phyloP scores from a whole-genome alignment of 2,329 filamentous ascomycete genomes.

The Dactylonectria macrodidyma region DNA sequence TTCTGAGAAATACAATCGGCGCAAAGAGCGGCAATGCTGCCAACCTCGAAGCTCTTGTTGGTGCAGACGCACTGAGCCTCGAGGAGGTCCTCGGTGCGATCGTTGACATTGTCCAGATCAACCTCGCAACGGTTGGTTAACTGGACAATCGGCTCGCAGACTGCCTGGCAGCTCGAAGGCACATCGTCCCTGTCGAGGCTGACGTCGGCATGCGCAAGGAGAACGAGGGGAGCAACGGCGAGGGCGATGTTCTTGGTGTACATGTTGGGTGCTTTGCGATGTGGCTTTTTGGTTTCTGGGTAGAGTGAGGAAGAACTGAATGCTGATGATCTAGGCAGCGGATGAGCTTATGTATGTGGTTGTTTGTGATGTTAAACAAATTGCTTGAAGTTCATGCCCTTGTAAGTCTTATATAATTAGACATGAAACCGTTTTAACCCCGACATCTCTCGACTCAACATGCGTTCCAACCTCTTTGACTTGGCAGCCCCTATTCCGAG shows the following conservation, averaged over 20 bases:
- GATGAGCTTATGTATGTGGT: neutral
- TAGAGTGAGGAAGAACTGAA: neutral
- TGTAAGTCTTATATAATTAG: neutral
- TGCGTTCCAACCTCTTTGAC: too few relatives aligned
- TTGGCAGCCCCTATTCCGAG: too few relatives aligned
- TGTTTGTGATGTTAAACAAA: neutral
- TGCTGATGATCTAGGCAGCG: neutral
- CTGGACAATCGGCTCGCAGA: conserved; percentile 55
- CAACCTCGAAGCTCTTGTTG: conserved; percentile 58
- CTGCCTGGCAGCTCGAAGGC: conserved; percentile 51
- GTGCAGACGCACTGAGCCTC: conserved; percentile 58
- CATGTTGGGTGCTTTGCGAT: conserved; percentile 39
- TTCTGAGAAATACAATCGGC: conserved; percentile 56
- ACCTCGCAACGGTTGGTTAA: conserved; percentile 55
- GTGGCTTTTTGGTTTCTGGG: neutral
- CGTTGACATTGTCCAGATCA: conserved; percentile 46
- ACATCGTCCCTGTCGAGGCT: conserved; percentile 53
- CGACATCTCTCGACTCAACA: too few relatives aligned
- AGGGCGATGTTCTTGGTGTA: conserved; percentile 49
- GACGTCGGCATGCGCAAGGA: conserved; percentile 51
- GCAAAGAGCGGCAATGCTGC: conserved; percentile 53
- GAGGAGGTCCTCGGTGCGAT: conserved; percentile 55
- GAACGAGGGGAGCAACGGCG: conserved; percentile 47
- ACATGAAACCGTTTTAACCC: neutral
- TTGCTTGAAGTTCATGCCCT: neutral